Conservation (phyloP, 768 basidiomycete genomes). For the Cystofilobasidium macerans region DNA sequence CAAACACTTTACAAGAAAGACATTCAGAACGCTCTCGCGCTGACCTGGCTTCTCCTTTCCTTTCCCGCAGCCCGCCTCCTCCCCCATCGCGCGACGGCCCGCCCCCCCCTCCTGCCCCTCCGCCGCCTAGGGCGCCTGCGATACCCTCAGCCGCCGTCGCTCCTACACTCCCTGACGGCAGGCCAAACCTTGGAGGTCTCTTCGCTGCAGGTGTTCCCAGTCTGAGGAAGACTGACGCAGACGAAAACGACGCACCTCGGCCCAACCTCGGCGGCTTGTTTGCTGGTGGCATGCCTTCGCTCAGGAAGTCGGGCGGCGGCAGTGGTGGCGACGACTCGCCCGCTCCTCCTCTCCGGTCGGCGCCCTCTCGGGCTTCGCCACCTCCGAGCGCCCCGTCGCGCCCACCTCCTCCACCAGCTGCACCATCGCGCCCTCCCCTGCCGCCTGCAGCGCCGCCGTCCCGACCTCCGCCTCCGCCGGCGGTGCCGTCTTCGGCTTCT, state of each 20-base stretch:
- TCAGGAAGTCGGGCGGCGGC: background rate
- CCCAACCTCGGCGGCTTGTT: constrained; percentile 24
- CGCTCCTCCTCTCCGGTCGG: background rate
- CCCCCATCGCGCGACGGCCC: constrained; percentile 4
- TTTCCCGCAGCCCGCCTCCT: background rate
- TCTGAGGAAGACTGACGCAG: background rate
- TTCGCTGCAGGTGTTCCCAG: constrained; percentile 22
- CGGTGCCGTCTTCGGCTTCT: background rate
- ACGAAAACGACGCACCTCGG: too few species aligned
- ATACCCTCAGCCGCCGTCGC: background rate
- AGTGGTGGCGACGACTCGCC: background rate
- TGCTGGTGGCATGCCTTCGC: constrained; percentile 20
- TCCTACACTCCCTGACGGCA: background rate
- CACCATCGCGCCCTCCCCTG: background rate
- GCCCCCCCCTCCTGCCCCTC: constrained; percentile 5
- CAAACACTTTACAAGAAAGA: background rate
- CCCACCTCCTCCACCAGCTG: background rate
- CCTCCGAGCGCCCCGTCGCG: background rate
- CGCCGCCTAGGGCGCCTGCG: background rate
- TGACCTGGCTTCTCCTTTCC: background rate
- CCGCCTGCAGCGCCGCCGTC: background rate
- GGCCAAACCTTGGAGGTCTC: constrained; percentile 19
- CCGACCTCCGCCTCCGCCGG: background rate
- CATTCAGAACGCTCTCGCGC: background rate
- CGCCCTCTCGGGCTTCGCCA: background rate